Evolutionary conservation across 1,139 yeast genomes (phyloP).

Genomic region (Hemisphaericaspora xylanilytica): DNA sequence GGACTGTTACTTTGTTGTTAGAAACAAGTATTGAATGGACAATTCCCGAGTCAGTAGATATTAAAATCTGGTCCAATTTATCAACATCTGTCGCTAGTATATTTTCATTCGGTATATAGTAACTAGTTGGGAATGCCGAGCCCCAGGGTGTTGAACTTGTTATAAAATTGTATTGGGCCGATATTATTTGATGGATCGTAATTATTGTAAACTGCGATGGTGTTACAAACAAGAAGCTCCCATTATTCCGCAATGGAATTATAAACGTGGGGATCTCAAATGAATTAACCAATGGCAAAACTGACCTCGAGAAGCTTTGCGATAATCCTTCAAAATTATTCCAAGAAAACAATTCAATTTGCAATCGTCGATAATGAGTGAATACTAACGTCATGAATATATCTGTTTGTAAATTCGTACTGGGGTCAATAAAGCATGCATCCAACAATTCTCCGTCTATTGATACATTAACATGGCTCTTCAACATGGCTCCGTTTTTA

Average conservation of each 20-base stretch:
- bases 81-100: constrained; percentile 14
- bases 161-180: constrained; percentile 42
- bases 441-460: constrained; percentile 43
- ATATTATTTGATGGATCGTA: constrained; percentile 44
- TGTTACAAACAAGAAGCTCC: constrained; percentile 36
- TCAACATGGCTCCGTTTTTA: constrained; percentile 35
- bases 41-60: constrained; percentile 43
- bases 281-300: constrained; percentile 35
- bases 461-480: constrained; percentile 38
- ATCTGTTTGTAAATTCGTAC: constrained; percentile 22
- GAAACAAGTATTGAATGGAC: constrained; percentile 31
- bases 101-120: constrained; percentile 24
- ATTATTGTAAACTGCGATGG: constrained; percentile 28
- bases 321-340: constrained; percentile 30
- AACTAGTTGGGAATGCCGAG: constrained; percentile 39
- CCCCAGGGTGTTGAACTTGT: constrained; percentile 14
- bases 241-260: constrained; percentile 31
- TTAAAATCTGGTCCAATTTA: constrained; percentile 33
- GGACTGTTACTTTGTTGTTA: constrained; percentile 12
- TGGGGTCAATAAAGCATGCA: constrained; percentile 43
- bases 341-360: constrained; percentile 44
- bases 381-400: constrained; percentile 37
- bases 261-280: constrained; percentile 43
- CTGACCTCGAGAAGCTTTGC: constrained; percentile 19
- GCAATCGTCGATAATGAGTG: constrained; percentile 36